Evolutionary conservation across 2,329 filamentous ascomycete species (phyloP), one percentile per base, ranked within the genome.

Genomic region (Aureobasidium sp.): DNA sequence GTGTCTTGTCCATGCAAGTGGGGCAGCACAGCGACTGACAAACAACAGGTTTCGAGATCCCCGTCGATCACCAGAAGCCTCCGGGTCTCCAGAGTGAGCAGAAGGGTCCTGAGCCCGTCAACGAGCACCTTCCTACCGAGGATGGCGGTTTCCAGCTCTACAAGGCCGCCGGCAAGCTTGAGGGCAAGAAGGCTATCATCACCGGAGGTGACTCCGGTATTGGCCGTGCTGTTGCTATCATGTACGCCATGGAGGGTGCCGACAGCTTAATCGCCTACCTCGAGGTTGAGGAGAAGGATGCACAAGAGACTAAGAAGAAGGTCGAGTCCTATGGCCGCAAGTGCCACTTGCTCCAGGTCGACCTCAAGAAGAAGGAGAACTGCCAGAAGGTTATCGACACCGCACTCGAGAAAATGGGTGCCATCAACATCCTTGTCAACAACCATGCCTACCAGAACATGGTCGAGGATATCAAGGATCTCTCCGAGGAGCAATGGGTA

Each of bases 191-290:
- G 63, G 89, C 89, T 8, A 74, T 94, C 62, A 93, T 94, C 68
- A 93, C 90, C 0, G 89, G 89, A 17, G 90, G 90, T 3, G 89
- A 93, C 73, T 87, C 83, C 7, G 89, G 90, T 1, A 93, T 94
- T 66, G 89, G 90, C 7, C 84, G 88, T 40, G 85, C 90, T 1
- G 83, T 86, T 1, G 88, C 90, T 1, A 81, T 93, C 17, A 79
- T 94, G 0, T 94, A 87, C 68, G 89, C 89, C 42, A 87, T 90
- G 81, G 90, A 94, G 73, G 90, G 89, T 6, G 89, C 88, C 15
- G 84, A 89, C 65, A 84, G 82, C 56, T 79, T 88, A 62, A 91
- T 94, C 66, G 82, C 83, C 4, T 90, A 94, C 68, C 79, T 91
- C 0, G 82, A 88, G 37, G 58, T 63, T 24, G 90, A 95, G 73